Percentiles rank a stretch among this genome's conserved stretches.
Evolutionary conservation across 441 rosid species (phyloP).

Genomic region (Bruguiera hainesii): DNA sequence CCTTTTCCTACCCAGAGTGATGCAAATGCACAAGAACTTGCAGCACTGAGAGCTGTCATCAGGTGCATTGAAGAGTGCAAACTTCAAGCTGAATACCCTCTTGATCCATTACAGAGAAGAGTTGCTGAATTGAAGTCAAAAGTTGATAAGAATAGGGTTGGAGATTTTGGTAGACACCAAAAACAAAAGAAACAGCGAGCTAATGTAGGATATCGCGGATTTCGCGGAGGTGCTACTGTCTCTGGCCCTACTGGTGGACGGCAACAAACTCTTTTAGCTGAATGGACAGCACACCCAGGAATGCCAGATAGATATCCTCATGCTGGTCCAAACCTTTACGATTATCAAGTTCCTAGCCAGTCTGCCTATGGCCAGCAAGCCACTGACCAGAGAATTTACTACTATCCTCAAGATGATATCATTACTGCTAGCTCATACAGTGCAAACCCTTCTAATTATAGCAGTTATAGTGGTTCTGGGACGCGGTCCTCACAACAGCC

Average conservation of each 20-base stretch:
- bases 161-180: slow-evolving; percentile 63
- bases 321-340: slow-evolving; percentile 28
- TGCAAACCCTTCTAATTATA: slow-evolving; percentile 32
- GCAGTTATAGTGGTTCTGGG: slow-evolving; percentile 27
- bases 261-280: slow-evolving; percentile 34
- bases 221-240: slow-evolving; percentile 41
- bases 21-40: slow-evolving; percentile 65
- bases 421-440: slow-evolving; percentile 23
- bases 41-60: slow-evolving; percentile 65
- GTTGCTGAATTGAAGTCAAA: slow-evolving; percentile 73
- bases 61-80: slow-evolving; percentile 82
- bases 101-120: slow-evolving; percentile 59
- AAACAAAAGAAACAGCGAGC: slow-evolving; percentile 77
- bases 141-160: slow-evolving; percentile 68
- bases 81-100: slow-evolving; percentile 75
- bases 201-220: slow-evolving; percentile 41
- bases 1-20: slow-evolving; percentile 43
- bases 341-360: slow-evolving; percentile 41
- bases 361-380: slow-evolving; percentile 37
- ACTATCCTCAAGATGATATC: slow-evolving; percentile 37
- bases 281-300: slow-evolving; percentile 29
- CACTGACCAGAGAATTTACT: slow-evolving; percentile 40
- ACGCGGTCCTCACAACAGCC: slow-evolving; percentile 40
- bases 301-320: slow-evolving; percentile 40
- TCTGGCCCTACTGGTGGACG: slow-evolving; percentile 19